Evolutionary conservation across 192 early-diverging fungal species (phyloP).

Genomic region (Umbelopsis sp.): DNA sequence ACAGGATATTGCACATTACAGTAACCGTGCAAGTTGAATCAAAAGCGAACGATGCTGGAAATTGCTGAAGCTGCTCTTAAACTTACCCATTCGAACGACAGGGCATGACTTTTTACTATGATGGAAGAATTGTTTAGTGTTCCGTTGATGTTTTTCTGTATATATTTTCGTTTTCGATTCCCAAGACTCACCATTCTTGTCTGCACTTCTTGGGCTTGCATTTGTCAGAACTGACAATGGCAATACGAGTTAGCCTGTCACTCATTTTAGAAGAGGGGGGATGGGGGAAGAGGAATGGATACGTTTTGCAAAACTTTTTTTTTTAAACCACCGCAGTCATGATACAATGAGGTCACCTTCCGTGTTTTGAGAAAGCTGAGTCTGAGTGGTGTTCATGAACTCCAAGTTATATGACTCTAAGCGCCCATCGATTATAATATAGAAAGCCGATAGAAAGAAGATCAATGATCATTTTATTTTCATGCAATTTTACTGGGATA

Average conservation of each 20-base stretch:
- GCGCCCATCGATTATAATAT: not conserved
- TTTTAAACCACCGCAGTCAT: constrained; percentile 7
- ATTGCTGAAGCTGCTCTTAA: too few species aligned
- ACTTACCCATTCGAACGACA: constrained; percentile 94
- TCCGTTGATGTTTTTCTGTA: too few species aligned
- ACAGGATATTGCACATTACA: too few species aligned
- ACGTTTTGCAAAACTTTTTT: constrained; percentile 14
- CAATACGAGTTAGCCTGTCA: constrained; percentile 90
- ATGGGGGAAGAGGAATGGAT: constrained; percentile 8
- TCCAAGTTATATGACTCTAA: too few species aligned
- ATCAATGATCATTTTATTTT: not conserved
- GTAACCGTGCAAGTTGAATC: too few species aligned
- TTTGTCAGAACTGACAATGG: constrained; percentile 92
- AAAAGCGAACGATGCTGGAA: too few species aligned
- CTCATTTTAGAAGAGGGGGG: constrained; percentile 56
- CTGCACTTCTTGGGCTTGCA: constrained; percentile 99
- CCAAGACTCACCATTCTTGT: constrained; percentile 76
- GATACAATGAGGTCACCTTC: not conserved
- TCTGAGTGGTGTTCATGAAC: too few species aligned
- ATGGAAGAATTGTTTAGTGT: not conserved
- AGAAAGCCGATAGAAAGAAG: not conserved
- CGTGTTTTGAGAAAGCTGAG: not conserved
- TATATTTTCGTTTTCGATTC: not conserved
- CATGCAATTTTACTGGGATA: too few species aligned
- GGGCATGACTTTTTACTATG: constrained; percentile 87